Evolutionary conservation across 345 rosid genomes (phyloP).

Genomic region (Linum usitatissimum): DNA sequence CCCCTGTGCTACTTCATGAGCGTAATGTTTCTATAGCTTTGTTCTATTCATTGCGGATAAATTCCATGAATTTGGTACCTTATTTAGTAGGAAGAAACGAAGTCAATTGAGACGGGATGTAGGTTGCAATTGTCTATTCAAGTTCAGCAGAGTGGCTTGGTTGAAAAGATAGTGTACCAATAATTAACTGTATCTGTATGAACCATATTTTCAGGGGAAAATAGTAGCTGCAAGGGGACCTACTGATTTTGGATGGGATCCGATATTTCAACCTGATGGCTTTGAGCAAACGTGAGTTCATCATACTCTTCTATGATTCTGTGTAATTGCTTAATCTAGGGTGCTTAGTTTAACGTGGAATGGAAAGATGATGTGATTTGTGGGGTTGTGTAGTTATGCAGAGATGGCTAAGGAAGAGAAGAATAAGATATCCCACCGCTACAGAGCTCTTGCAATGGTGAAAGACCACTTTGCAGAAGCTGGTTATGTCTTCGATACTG

Average conservation of each 20-base stretch:
- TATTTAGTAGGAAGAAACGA: too few species aligned
- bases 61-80: too few species aligned
- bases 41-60: too few species aligned
- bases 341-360: not conserved
- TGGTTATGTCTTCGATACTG: constrained; percentile 42
- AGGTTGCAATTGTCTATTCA: too few species aligned
- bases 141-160: too few species aligned
- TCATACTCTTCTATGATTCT: not conserved
- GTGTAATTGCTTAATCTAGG: not conserved
- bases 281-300: constrained; percentile 57
- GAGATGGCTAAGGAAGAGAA: constrained; percentile 91
- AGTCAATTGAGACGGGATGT: too few species aligned
- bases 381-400: constrained; percentile 45
- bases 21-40: too few species aligned
- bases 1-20: too few species aligned
- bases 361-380: constrained; percentile 2
- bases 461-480: constrained; percentile 64
- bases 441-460: constrained; percentile 55
- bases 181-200: not conserved
- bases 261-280: constrained; percentile 85
- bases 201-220: constrained; percentile 47
- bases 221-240: constrained; percentile 87
- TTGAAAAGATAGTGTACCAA: too few species aligned
- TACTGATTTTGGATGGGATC: constrained; percentile 94
- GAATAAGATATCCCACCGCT: constrained; percentile 89